Conservation (phyloP, 139 green algal species). For the Chlamydomonas sp. region DNA sequence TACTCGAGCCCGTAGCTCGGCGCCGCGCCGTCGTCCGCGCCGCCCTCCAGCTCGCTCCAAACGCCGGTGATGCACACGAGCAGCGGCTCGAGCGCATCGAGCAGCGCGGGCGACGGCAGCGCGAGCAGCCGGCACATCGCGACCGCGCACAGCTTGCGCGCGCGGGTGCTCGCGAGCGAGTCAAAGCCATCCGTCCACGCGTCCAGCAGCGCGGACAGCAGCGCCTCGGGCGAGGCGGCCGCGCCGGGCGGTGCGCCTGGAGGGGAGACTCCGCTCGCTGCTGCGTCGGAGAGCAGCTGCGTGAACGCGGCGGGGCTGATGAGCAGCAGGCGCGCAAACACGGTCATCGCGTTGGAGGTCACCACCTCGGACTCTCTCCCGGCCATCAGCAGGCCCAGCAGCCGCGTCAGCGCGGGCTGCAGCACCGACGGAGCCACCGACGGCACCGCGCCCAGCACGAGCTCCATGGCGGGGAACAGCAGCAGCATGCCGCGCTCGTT, state of each 20-base stretch:
- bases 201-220: background rate
- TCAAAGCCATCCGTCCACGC: slow-evolving; percentile 7
- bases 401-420: slow-evolving; percentile 35
- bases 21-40: background rate
- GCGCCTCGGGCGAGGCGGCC: background rate
- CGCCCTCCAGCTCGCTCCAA: slow-evolving; percentile 1
- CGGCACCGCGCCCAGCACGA: slow-evolving; percentile 36
- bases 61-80: slow-evolving; percentile 2
- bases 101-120: background rate
- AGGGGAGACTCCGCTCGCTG: too few relatives aligned
- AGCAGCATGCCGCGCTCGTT: slow-evolving; percentile 57
- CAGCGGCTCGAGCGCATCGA: background rate
- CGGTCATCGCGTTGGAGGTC: background rate
- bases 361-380: background rate
- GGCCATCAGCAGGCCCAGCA: slow-evolving; percentile 48
- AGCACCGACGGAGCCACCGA: slow-evolving; percentile 17
- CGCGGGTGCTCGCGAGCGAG: background rate
- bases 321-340: slow-evolving; percentile 68
- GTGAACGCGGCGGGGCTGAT: slow-evolving; percentile 4
- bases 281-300: background rate
- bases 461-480: slow-evolving; percentile 43
- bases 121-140: background rate
- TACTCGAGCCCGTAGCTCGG: slow-evolving; percentile 1
- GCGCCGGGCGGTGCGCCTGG: too few relatives aligned
- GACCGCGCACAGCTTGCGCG: slow-evolving; percentile 1